Evolutionary conservation across 164 flowering plant species (phyloP), one percentile per base, ranked within the genome.

Genomic region (Berberis thunbergii): DNA sequence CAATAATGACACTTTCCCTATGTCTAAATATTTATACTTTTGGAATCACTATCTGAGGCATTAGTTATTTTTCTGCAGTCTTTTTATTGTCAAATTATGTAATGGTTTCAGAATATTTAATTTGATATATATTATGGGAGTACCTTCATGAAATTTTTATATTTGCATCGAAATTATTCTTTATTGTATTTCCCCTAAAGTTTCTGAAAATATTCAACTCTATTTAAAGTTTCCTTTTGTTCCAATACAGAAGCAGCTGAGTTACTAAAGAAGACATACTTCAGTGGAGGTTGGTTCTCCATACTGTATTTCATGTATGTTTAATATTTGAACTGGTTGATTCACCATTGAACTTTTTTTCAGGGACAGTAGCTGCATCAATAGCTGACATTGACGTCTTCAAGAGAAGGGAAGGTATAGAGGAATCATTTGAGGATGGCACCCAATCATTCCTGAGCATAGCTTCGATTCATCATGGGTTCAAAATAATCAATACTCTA

Each of bases 301-400:
- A 8, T 10, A 42, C 12, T 12, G 12, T 38, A 59, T 65, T 12
- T 62, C 38, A 53, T 49, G 49, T 64, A 50, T 59, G 10, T 63
- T 39, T 60, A n/a, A 41, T 5, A 45, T 38, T 11, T 8, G 11
- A 40, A 44, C 59, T 67, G n/a, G 6, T 49, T 66, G 45, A 26
- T 66, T 62, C 38, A 40, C 45, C 39, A 42, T 49, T 4, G 2
- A 50, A 62, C 58, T 50, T n/a, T 52, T 58, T 69, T 69, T 41
- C 79, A 93, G 98, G 99, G 55, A 94, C 99, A 4, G 99, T 94
- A 61, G 95, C 96, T 69, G 91, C 97, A 67, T 81, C 96, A 40
- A 83, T 94, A 59, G 93, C 99, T 68, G 97, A 94, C 68, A 71
- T 85, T 71, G 96, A 94, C 74, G 88, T 81, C 74, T 85, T 87